Percentiles rank a stretch among this genome's conserved stretches.
Evolutionary conservation across 805 yeast species (phyloP).

Genomic region (Kuraishia molischiana): DNA sequence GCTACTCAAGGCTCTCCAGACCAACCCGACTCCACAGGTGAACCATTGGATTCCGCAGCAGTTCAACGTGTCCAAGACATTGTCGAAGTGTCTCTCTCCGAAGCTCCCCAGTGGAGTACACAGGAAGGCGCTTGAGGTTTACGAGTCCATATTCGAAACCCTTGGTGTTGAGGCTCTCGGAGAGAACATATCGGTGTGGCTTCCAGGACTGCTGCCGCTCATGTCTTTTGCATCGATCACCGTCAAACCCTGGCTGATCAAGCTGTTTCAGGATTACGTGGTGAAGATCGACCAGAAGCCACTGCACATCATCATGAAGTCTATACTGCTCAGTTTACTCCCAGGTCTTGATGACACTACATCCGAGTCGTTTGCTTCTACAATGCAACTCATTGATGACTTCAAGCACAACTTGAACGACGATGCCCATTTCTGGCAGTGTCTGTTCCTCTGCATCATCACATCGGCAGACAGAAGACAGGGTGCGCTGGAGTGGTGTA

Average conservation of each 20-base stretch:
- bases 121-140: conserved; percentile 74
- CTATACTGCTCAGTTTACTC: conserved; percentile 62
- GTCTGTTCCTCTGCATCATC: conserved; percentile 63
- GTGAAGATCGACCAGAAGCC: conserved; percentile 38
- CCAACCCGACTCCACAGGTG: conserved; percentile 28
- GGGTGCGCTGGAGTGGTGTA: conserved; percentile 78
- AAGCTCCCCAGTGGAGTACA: conserved; percentile 93
- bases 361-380: conserved; percentile 65
- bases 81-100: conserved; percentile 75
- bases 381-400: conserved; percentile 48
- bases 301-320: conserved; percentile 49
- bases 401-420: conserved; percentile 49
- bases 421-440: conserved; percentile 81
- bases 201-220: conserved; percentile 87
- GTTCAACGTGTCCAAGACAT: conserved; percentile 53
- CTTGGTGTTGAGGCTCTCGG: conserved; percentile 49
- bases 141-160: conserved; percentile 56
- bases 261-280: conserved; percentile 46
- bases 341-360: conserved; percentile 93
- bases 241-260: conserved; percentile 70
- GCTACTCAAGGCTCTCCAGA: conserved; percentile 60
- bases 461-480: conserved; percentile 70
- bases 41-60: conserved; percentile 58
- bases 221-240: conserved; percentile 84
- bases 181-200: conserved; percentile 60